Percentiles rank a stretch among this genome's conserved stretches.
These are phyloP conservation scores for Neurospora tetraspora DNA, from an alignment of 495 filamentous ascomycete genomes.

Conservation along the genomic window DNA sequence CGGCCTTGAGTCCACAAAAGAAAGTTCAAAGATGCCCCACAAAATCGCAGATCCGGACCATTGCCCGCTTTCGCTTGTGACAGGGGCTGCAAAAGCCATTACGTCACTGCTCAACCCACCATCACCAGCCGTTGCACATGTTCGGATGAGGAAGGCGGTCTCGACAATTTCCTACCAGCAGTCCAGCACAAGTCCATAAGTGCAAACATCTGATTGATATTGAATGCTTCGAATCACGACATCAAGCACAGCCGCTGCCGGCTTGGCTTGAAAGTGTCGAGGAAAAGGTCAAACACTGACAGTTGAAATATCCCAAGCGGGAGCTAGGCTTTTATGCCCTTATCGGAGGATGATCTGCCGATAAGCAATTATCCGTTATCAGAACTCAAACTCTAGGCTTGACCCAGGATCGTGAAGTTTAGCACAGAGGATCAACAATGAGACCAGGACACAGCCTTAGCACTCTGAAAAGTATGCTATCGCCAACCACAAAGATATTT, in stretches of 20 bases:
- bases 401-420: neutral
- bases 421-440: neutral
- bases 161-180: neutral
- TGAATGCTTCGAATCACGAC: neutral
- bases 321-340: neutral
- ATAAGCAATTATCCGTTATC: neutral
- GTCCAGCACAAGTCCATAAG: neutral
- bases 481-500: neutral
- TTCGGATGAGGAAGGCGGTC: neutral
- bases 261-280: neutral
- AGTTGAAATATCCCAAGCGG: neutral
- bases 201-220: neutral
- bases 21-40: neutral
- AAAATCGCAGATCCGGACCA: neutral
- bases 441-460: neutral
- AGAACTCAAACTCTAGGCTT: neutral
- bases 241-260: neutral
- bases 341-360: neutral
- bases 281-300: neutral
- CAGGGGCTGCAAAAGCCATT: neutral
- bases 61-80: neutral
- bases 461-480: neutral
- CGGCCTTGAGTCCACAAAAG: neutral
- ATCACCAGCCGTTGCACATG: neutral
- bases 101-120: neutral